Percentiles rank a stretch among this genome's conserved stretches.
Conservation (phyloP, 208 protist genomes). For the Leishmania braziliensis region DNA sequence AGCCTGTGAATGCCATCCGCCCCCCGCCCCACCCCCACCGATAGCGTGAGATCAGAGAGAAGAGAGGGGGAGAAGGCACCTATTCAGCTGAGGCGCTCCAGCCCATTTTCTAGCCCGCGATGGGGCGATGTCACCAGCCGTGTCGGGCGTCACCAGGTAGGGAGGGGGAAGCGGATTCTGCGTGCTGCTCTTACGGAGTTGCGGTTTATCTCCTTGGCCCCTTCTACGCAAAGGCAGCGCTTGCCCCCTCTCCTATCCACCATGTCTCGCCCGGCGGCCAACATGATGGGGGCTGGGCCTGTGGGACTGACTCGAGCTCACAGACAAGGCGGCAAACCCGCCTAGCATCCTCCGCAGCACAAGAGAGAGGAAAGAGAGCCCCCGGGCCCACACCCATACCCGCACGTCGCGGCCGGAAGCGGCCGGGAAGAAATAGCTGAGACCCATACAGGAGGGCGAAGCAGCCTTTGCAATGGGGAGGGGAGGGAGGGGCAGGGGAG, state of each 20-base stretch:
- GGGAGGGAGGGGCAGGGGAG: neutral
- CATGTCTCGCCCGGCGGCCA: neutral
- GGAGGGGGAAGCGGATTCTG: neutral
- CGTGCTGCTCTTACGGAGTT: neutral
- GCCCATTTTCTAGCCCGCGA: neutral
- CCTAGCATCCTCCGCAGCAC: neutral
- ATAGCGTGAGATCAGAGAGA: neutral
- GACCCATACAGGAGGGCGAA: neutral
- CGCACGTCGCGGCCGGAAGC: neutral
- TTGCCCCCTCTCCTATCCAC: neutral
- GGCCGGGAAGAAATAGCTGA: neutral
- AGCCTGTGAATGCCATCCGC: neutral
- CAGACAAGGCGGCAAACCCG: neutral
- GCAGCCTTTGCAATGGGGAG: neutral
- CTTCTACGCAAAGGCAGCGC: neutral
- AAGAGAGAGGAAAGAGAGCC: neutral
- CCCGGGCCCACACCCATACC: neutral
- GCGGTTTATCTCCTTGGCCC: neutral
- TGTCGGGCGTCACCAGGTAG: neutral
- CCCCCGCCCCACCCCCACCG: neutral
- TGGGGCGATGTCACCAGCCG: neutral
- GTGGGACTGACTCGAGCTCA: neutral
- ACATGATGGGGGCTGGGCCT: neutral
- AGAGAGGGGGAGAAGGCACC: neutral
- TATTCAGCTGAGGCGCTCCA: neutral